Conservation (phyloP, 805 yeast species). For the Kodamaea leandrae region DNA sequence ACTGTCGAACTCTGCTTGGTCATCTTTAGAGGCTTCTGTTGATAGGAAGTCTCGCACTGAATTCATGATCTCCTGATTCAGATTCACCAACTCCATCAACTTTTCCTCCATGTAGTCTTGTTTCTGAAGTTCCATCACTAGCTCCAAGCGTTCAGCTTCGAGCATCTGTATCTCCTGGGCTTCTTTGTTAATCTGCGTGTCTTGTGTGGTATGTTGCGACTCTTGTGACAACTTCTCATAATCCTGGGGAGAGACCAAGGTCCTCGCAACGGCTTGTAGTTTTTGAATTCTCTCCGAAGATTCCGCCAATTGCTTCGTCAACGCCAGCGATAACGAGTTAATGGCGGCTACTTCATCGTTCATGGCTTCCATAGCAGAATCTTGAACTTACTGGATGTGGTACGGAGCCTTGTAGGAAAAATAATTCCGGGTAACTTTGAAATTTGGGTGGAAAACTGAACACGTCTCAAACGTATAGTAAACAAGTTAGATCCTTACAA, state of each 20-base stretch:
- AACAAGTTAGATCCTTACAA: not conserved
- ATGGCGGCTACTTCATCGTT: conserved; percentile 21
- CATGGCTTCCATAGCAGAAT: conserved; percentile 17
- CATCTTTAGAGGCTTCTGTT: conserved; percentile 16
- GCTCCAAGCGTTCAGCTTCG: conserved; percentile 27
- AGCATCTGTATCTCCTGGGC: conserved; percentile 13
- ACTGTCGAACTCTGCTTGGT: conserved; percentile 12
- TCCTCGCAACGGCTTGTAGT: conserved; percentile 19
- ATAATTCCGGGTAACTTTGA: conserved; percentile 9
- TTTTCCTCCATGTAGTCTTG: conserved; percentile 34
- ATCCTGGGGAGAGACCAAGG: conserved; percentile 19
- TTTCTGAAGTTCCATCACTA: conserved; percentile 39
- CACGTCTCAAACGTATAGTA: conserved; percentile 9
- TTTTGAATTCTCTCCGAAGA: conserved; percentile 19
- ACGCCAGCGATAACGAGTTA: conserved; percentile 17
- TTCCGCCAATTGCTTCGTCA: conserved; percentile 18
- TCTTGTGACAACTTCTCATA: conserved; percentile 9
- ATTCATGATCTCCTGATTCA: conserved; percentile 32
- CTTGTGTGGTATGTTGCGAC: not conserved
- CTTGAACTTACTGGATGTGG: not conserved
- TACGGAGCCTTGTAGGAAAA: not conserved
- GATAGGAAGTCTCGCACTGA: conserved; percentile 32
- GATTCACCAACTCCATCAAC: conserved; percentile 31
- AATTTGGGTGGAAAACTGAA: conserved; percentile 7
- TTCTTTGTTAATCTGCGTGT: not conserved